These are phyloP conservation scores for Lanmaoa rubissima DNA, from an alignment of 768 basidiomycete genomes.

Conservation along the genomic window DNA sequence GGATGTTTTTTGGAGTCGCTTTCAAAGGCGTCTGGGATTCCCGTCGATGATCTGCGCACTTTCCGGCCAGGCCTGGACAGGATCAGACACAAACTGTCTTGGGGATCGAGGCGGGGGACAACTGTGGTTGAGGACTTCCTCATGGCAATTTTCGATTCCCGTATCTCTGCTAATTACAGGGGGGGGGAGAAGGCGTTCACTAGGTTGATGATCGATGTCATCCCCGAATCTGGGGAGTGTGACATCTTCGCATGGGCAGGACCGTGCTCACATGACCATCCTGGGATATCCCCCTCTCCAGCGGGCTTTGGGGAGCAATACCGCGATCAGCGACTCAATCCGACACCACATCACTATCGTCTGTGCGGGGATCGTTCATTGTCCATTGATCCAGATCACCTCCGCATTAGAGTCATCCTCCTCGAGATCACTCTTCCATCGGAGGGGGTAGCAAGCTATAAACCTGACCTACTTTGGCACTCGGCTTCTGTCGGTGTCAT, in stretches of 20 bases:
- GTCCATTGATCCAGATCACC: constrained; percentile 1
- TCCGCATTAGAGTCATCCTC: constrained; percentile 11
- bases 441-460: background rate
- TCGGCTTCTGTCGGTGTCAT: constrained; percentile 13
- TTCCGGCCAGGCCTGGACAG: no score
- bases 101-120: background rate
- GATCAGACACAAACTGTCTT: no score
- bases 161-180: constrained; percentile 9
- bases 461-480: background rate
- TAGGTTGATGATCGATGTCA: constrained; percentile 18
- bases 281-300: constrained; percentile 15
- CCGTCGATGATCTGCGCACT: no score
- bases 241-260: constrained; percentile 27
- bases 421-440: constrained; percentile 5
- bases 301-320: constrained; percentile 8
- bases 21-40: no score
- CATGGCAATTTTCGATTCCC: constrained; percentile 17
- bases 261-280: constrained; percentile 1
- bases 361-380: constrained; percentile 22
- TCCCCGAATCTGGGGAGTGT: constrained; percentile 17
- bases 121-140: constrained; percentile 15
- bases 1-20: no score
- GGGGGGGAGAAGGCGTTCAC: constrained; percentile 16
- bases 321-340: constrained; percentile 1
- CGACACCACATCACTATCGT: constrained; percentile 14